phyloP scores from a whole-genome alignment of 2,329 filamentous ascomycete genomes.

The Hymenoscyphus linearis region DNA sequence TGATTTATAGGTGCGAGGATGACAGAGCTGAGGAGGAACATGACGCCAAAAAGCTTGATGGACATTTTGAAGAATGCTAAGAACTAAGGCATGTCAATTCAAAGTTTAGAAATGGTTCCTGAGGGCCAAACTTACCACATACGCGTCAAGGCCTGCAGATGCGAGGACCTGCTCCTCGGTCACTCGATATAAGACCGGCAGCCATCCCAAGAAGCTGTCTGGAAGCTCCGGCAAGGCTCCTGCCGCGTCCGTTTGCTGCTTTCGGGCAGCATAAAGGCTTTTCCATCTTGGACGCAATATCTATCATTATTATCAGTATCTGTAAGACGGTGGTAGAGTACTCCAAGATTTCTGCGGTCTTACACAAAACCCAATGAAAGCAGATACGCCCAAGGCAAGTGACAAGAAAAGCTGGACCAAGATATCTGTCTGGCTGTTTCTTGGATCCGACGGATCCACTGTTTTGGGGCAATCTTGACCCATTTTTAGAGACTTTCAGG shows the following conservation, averaged over 20 bases:
- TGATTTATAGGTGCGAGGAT: conserved; percentile 84
- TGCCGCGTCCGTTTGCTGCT: conserved; percentile 59
- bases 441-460: conserved; percentile 26
- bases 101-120: neutral
- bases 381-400: conserved; percentile 60
- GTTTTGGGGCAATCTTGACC: conserved; percentile 20
- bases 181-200: conserved; percentile 76
- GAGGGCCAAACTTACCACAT: conserved; percentile 58
- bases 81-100: conserved; percentile 48
- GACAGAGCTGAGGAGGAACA: conserved; percentile 74
- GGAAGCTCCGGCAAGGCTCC: conserved; percentile 70
- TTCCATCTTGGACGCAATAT: conserved; percentile 88
- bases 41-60: conserved; percentile 71
- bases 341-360: conserved; percentile 23
- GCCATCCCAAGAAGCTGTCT: conserved; percentile 87
- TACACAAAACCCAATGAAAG: conserved; percentile 74
- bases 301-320: conserved; percentile 38
- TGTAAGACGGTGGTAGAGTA: conserved; percentile 5
- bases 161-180: conserved; percentile 85
- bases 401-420: conserved; percentile 68
- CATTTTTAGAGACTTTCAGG: neutral
- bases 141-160: conserved; percentile 90
- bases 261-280: conserved; percentile 81
- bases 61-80: conserved; percentile 95
- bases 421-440: conserved; percentile 24